Conservation (phyloP, 768 basidiomycete genomes). For the Pisolithus microcarpus region DNA sequence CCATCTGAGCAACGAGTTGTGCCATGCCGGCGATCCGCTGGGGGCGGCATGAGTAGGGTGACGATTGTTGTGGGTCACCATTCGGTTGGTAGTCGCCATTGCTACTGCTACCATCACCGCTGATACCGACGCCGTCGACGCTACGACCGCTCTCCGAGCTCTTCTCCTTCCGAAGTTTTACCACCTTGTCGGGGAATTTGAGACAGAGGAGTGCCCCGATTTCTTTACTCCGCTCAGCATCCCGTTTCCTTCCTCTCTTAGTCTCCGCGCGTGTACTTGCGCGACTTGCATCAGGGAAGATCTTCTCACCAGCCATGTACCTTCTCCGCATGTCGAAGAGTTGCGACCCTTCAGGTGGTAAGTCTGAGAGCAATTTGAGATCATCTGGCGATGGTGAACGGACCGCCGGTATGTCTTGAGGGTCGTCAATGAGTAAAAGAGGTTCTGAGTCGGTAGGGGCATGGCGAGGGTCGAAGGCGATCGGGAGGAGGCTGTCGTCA, state of each 20-base stretch:
- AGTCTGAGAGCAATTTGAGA: constrained; percentile 29
- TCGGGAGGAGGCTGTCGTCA: constrained; percentile 36
- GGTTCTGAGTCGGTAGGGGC: constrained; percentile 7
- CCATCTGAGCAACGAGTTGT: constrained; percentile 43
- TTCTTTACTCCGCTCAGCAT: constrained; percentile 51
- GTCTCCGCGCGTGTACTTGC: constrained; percentile 36
- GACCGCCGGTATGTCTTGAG: constrained; percentile 30
- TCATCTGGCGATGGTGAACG: constrained; percentile 41
- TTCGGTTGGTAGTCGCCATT: not conserved
- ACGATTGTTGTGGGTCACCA: constrained; percentile 3
- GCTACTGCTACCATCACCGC: not conserved
- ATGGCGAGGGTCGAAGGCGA: constrained; percentile 3
- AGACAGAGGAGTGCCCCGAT: constrained; percentile 48
- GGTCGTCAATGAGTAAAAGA: constrained; percentile 39
- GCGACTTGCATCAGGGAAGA: constrained; percentile 30
- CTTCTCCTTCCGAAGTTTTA: constrained; percentile 16
- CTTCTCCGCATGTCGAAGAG: constrained; percentile 36
- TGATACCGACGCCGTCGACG: not conserved
- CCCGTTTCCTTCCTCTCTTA: constrained; percentile 38
- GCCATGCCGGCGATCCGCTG: constrained; percentile 26
- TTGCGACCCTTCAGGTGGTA: constrained; percentile 31
- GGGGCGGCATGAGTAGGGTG: constrained; percentile 9
- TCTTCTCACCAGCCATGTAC: constrained; percentile 29
- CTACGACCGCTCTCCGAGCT: constrained; percentile 1
- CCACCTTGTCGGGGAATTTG: constrained; percentile 36